phyloP scores from a whole-genome alignment of 1,284 basidiomycete species.

The Cutaneotrichosporon daszewskae region DNA sequence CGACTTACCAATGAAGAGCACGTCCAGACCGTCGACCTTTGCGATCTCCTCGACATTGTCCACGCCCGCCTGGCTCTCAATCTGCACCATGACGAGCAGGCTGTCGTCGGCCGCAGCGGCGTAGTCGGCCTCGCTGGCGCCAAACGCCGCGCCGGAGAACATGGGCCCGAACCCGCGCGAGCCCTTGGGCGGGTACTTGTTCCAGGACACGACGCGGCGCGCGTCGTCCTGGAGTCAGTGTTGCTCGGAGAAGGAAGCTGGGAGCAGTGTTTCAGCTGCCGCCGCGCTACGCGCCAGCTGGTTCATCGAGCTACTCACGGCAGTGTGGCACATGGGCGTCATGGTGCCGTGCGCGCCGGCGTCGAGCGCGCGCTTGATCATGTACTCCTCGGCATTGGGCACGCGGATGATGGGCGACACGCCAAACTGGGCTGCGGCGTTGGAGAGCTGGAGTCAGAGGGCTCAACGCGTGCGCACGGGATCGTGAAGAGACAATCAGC shows the following conservation, averaged over 20 bases:
- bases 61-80: slow-evolving; percentile 59
- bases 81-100: slow-evolving; percentile 60
- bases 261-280: too few species aligned
- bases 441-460: slow-evolving; percentile 15
- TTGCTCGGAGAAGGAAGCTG: too few species aligned
- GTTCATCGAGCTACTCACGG: slow-evolving; percentile 14
- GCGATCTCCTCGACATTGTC: slow-evolving; percentile 60
- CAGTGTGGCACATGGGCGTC: slow-evolving; percentile 30
- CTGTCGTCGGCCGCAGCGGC: slow-evolving; percentile 55
- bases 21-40: slow-evolving; percentile 58
- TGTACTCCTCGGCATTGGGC: slow-evolving; percentile 31
- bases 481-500: too few species aligned
- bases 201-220: slow-evolving; percentile 13
- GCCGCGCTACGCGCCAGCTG: too few species aligned
- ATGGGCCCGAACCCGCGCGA: slow-evolving; percentile 24
- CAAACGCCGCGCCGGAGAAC: slow-evolving; percentile 19
- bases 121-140: slow-evolving; percentile 50
- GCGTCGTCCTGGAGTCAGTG: slow-evolving; percentile 24
- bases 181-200: slow-evolving; percentile 24
- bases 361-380: slow-evolving; percentile 44
- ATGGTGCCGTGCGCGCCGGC: slow-evolving; percentile 35
- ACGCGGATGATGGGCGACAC: slow-evolving; percentile 38
- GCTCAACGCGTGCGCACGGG: too few species aligned
- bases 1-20: slow-evolving; percentile 56
- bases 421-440: slow-evolving; percentile 22